Base-by-base conservation (phyloP, 306 rosid species). In the Hippophae tibetana region DNA sequence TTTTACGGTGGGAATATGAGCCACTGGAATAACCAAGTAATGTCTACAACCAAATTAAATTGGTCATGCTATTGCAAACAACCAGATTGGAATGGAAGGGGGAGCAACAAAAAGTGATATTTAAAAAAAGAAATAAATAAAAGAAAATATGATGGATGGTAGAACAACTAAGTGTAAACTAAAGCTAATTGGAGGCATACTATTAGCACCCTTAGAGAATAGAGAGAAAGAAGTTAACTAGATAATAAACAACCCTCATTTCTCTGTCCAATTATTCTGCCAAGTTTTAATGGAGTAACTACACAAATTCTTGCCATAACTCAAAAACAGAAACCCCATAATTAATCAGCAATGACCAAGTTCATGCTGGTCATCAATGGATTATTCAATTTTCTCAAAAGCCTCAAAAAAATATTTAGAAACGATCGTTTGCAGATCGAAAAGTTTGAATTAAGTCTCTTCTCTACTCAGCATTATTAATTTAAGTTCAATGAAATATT, bases 11-110 rank as follows among this genome's bases (percentile, higher is more conserved):
- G 89, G 78, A 74, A 84, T 79, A 66, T 87, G 95, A 54, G 72
- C 72, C 64, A 71, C 74, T 7, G 95, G 86, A 68, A 87, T 66
- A 59, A 84, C 88, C 58, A 87, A 84, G 88, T 81, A 87, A 79
- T 87, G 95, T 85, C 95, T 87, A 60, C 51, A 58, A 43, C 55
- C 43, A 48, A 59, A n/a, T 69, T 49, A 57, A 65, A 61, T 38
- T 10, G 41, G 13, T 18, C 11, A 53, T 9, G 38, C 10, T 18
- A 53, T 23, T 9, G 38, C 10, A 8, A 53, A 53, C 13, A 53
- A 18, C 10, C 8, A 18, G 13, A 9, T 31, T 2, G 38, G 38
- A 31, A 53, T 53, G 6, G 57, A 11, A 1, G 8, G 57, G 26
- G 12, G 10, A 18, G 18, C 7, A 51, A 51, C 11, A 53, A 18